Percentiles rank a stretch among this genome's conserved stretches.
phyloP scores from a whole-genome alignment of 1,139 yeast genomes.

The Taphrina communis region DNA sequence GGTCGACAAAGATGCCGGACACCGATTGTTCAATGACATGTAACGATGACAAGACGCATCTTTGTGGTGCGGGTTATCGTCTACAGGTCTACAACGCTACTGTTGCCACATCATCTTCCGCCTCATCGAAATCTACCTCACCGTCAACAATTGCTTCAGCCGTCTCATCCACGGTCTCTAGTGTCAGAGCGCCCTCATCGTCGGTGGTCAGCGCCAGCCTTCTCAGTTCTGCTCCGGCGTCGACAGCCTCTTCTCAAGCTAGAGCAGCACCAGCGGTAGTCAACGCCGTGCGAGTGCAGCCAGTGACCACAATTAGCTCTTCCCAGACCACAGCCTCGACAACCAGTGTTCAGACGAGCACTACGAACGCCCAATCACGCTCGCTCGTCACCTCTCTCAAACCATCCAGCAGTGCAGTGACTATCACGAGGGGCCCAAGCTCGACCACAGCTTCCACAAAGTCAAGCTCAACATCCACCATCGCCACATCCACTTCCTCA shows the following conservation, averaged over 20 bases:
- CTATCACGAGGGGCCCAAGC: background rate
- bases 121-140: background rate
- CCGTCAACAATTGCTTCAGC: background rate
- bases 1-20: constrained; percentile 25
- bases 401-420: background rate
- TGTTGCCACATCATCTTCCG: background rate
- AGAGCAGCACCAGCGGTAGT: constrained; percentile 3
- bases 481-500: background rate
- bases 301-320: background rate
- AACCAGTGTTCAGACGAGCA: background rate
- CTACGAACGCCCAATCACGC: background rate
- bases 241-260: background rate
- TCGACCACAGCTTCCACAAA: background rate
- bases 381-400: background rate
- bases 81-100: constrained; percentile 29
- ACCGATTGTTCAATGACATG: constrained; percentile 21
- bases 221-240: background rate
- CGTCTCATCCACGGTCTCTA: background rate
- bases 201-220: background rate
- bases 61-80: constrained; percentile 31
- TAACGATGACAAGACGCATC: constrained; percentile 10
- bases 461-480: background rate
- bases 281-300: constrained; percentile 4
- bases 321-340: background rate
- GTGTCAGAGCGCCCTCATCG: background rate